These are phyloP conservation scores for Lyophyllum shimeji DNA, from an alignment of 768 basidiomycete species.

Conservation along the genomic window DNA sequence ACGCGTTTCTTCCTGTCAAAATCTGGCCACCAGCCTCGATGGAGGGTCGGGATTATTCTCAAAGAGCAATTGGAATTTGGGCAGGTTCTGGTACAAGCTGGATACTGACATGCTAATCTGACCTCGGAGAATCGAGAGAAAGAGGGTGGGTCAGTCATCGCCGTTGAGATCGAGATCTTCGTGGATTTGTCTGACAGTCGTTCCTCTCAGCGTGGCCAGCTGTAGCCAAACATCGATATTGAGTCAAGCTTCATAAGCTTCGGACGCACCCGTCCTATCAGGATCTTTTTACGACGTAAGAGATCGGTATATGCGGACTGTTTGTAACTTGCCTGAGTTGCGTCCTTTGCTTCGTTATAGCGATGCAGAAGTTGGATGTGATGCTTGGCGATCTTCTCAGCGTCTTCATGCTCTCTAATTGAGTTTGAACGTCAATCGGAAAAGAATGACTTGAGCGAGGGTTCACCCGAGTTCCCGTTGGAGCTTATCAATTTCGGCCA, in stretches of 20 bases:
- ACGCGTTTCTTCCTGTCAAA: conserved; percentile 47
- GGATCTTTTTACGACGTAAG: conserved; percentile 43
- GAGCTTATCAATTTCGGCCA: conserved; percentile 25
- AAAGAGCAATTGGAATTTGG: conserved; percentile 32
- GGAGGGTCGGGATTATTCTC: neutral
- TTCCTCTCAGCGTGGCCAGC: conserved; percentile 72
- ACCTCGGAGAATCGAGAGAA: neutral
- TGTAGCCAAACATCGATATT: conserved; percentile 23
- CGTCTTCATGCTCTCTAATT: conserved; percentile 22
- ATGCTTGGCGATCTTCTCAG: conserved; percentile 41
- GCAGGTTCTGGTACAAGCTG: conserved; percentile 49
- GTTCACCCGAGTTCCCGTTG: conserved; percentile 29
- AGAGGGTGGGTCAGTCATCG: conserved; percentile 44
- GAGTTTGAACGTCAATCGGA: neutral
- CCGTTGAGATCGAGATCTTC: conserved; percentile 64
- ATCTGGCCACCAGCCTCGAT: conserved; percentile 45
- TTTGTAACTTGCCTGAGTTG: conserved; percentile 57
- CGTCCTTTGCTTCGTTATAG: conserved; percentile 85
- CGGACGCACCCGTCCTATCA: conserved; percentile 71
- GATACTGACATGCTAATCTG: conserved; percentile 27
- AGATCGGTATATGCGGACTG: conserved; percentile 3
- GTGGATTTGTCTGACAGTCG: conserved; percentile 74
- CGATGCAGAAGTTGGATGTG: conserved; percentile 73
- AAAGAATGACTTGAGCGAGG: neutral
- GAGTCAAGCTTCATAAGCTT: neutral